Percentiles rank a stretch among this genome's conserved stretches.
Evolutionary conservation across 768 basidiomycete genomes (phyloP).

Genomic region (Tricholoma saponaceum): DNA sequence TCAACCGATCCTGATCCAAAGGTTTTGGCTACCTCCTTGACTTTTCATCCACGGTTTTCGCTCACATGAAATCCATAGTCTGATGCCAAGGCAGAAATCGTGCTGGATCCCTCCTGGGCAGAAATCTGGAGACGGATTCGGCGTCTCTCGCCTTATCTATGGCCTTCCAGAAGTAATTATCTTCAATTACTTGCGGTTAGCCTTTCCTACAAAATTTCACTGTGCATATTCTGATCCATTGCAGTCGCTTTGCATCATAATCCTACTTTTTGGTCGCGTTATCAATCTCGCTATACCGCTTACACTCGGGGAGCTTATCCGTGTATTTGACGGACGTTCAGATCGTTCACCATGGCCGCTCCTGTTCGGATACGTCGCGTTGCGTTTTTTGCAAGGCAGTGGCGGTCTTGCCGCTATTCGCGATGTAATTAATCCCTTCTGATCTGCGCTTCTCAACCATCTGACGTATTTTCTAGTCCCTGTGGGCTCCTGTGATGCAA

Average conservation of each 20-base stretch:
- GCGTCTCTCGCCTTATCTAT: slow-evolving; percentile 74
- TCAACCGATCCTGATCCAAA: slow-evolving; percentile 35
- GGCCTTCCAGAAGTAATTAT: slow-evolving; percentile 65
- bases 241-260: slow-evolving; percentile 61
- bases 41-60: background rate
- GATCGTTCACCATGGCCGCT: slow-evolving; percentile 60
- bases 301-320: slow-evolving; percentile 63
- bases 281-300: slow-evolving; percentile 72
- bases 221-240: background rate
- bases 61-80: slow-evolving; percentile 21
- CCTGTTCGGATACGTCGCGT: slow-evolving; percentile 60
- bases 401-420: slow-evolving; percentile 72
- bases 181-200: slow-evolving; percentile 70
- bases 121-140: slow-evolving; percentile 65
- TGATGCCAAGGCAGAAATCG: slow-evolving; percentile 46
- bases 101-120: slow-evolving; percentile 64
- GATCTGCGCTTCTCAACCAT: background rate
- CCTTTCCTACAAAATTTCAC: slow-evolving; percentile 12
- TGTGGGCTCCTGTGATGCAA: slow-evolving; percentile 90
- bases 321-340: slow-evolving; percentile 44
- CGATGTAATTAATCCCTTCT: slow-evolving; percentile 35
- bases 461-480: slow-evolving; percentile 32
- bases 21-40: slow-evolving; percentile 19
- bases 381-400: slow-evolving; percentile 73
- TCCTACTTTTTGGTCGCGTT: slow-evolving; percentile 72